Percentiles rank a stretch among this genome's conserved stretches.
These are phyloP conservation scores for Talaromyces sp. DNA, from an alignment of 2,329 filamentous ascomycete genomes.

Conservation along the genomic window DNA sequence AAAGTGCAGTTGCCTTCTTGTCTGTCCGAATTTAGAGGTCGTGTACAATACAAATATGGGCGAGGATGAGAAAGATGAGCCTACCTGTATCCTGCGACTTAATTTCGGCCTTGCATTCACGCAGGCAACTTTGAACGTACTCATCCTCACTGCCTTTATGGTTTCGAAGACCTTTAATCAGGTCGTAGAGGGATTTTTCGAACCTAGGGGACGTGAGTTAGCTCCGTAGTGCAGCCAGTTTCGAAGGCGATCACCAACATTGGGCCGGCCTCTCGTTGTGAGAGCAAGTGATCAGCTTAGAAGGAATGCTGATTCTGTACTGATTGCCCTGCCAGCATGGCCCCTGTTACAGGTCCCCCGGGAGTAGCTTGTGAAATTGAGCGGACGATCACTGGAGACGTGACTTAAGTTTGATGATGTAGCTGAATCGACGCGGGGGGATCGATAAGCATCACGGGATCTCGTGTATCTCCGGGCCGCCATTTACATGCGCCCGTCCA, in stretches of 20 bases:
- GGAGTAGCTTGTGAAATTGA: background rate
- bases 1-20: slow-evolving; percentile 90
- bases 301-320: background rate
- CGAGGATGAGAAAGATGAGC: slow-evolving; percentile 30
- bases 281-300: background rate
- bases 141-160: slow-evolving; percentile 95
- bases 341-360: background rate
- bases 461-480: slow-evolving; percentile 6
- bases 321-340: background rate
- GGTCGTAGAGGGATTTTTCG: slow-evolving; percentile 98
- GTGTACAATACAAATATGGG: slow-evolving; percentile 3
- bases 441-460: slow-evolving; percentile 30
- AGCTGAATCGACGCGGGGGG: slow-evolving; percentile 13
- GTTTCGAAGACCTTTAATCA: slow-evolving; percentile 92
- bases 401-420: background rate
- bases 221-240: background rate
- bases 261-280: slow-evolving; percentile 1
- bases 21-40: slow-evolving; percentile 55
- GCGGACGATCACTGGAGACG: background rate
- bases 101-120: slow-evolving; percentile 94
- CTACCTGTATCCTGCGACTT: slow-evolving; percentile 88
- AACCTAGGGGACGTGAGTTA: slow-evolving; percentile 66
- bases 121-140: slow-evolving; percentile 89
- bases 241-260: slow-evolving; percentile 1
- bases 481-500: background rate